phyloP scores from a whole-genome alignment of 2,329 filamentous ascomycete species.

The Penicillium sp. region DNA sequence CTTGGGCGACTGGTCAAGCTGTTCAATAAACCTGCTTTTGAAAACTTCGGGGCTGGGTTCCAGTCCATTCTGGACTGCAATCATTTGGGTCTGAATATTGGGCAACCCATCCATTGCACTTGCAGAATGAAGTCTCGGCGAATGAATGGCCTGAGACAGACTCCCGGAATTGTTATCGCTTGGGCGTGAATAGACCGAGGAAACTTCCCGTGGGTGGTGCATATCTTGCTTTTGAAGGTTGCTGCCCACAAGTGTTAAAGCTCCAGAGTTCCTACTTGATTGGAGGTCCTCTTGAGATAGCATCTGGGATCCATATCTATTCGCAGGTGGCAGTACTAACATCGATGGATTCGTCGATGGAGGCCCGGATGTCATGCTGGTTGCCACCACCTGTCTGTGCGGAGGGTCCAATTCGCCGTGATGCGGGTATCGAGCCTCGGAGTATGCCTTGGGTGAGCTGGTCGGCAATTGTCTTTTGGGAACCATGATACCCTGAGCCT shows the following conservation, averaged over 20 bases:
- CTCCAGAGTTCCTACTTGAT: conserved; percentile 1
- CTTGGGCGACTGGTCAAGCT: conserved; percentile 22
- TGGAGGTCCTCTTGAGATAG: conserved; percentile 16
- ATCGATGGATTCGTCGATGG: conserved; percentile 23
- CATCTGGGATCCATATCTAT: conserved; percentile 11
- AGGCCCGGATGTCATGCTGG: conserved; percentile 20
- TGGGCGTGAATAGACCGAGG: conserved; percentile 30
- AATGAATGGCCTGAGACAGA: conserved; percentile 6
- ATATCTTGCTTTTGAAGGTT: neutral
- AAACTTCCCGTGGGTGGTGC: conserved; percentile 14
- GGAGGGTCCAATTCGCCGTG: conserved; percentile 32
- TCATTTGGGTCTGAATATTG: conserved; percentile 5
- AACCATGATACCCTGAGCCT: conserved; percentile 19
- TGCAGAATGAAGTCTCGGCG: conserved; percentile 2
- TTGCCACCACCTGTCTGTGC: conserved; percentile 25
- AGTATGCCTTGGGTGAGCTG: conserved; percentile 9
- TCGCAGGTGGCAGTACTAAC: conserved; percentile 18
- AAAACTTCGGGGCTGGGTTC: conserved; percentile 7
- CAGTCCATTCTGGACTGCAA: neutral
- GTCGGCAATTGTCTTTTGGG: conserved; percentile 24
- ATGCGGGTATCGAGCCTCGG: conserved; percentile 25
- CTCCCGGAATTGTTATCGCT: conserved; percentile 15
- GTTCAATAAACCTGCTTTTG: conserved; percentile 35
- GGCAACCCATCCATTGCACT: conserved; percentile 2
- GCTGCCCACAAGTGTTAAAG: neutral